phyloP scores from a whole-genome alignment of 2,329 filamentous ascomycete species.

The Metarhizium sp. region DNA sequence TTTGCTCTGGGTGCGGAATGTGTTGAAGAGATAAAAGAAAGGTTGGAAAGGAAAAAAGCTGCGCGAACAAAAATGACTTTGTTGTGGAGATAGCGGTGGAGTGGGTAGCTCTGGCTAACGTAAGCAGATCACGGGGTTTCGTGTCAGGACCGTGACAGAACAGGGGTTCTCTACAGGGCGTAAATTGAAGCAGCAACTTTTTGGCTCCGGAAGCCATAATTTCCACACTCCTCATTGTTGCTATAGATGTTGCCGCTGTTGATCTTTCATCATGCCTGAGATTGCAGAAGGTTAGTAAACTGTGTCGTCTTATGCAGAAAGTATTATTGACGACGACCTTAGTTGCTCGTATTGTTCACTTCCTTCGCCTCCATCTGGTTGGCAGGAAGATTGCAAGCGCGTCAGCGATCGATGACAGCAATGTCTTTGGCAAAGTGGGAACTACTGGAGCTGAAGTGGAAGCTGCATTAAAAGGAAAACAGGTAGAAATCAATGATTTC shows the following conservation, averaged over 20 bases:
- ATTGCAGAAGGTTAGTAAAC: conserved; percentile 46
- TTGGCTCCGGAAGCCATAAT: neutral
- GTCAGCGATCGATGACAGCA: conserved; percentile 66
- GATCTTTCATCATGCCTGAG: conserved; percentile 43
- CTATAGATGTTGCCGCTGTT: neutral
- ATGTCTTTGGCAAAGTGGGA: conserved; percentile 85
- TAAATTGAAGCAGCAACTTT: neutral
- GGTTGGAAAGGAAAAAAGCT: conserved; percentile 14
- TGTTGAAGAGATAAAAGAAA: conserved; percentile 4
- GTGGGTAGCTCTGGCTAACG: conserved; percentile 5
- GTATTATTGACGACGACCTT: conserved; percentile 4
- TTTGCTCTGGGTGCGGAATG: conserved; percentile 3
- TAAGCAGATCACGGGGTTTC: conserved; percentile 21
- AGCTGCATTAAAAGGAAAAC: conserved; percentile 64
- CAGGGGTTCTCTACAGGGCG: neutral
- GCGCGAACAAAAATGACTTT: conserved; percentile 16
- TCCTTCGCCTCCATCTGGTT: conserved; percentile 72
- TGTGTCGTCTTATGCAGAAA: neutral
- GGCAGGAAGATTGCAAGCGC: conserved; percentile 69
- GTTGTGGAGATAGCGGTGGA: conserved; percentile 12
- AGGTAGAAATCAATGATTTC: conserved; percentile 22
- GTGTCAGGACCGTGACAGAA: conserved; percentile 17
- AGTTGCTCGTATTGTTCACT: conserved; percentile 82
- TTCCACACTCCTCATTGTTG: neutral
- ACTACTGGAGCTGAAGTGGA: conserved; percentile 69